Conservation (phyloP, 1,139 yeast species). For the Meyerozyma athensensis region DNA sequence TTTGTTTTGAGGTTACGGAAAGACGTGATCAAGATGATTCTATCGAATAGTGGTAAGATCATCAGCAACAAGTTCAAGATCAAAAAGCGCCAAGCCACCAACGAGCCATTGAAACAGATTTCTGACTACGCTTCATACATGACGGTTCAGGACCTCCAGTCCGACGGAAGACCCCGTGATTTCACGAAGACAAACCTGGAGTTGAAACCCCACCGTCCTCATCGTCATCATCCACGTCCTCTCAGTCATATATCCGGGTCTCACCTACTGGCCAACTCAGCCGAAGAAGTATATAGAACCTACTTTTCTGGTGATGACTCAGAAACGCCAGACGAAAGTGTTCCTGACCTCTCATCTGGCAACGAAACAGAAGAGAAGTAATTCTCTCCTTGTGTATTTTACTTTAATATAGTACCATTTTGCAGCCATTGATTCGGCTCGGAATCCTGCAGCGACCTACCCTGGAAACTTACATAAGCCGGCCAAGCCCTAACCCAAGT, state of each 20-base stretch:
- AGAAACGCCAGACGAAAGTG: not conserved
- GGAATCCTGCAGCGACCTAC: conserved; percentile 1
- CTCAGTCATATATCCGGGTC: not conserved
- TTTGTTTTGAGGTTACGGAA: conserved; percentile 58
- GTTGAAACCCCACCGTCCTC: not conserved
- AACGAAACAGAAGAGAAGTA: not conserved
- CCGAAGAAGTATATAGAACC: not conserved
- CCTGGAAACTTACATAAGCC: conserved; percentile 1
- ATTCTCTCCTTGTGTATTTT: not conserved
- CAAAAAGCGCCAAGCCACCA: conserved; percentile 22
- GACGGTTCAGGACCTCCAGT: conserved; percentile 38
- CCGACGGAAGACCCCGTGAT: conserved; percentile 24
- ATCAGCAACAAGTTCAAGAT: conserved; percentile 68
- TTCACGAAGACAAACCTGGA: conserved; percentile 11
- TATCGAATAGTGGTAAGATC: conserved; percentile 75
- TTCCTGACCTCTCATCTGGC: not conserved
- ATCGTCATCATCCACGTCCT: not conserved
- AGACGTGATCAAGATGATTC: conserved; percentile 62
- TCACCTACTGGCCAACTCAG: too few species aligned
- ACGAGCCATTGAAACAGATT: conserved; percentile 43
- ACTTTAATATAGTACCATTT: not conserved
- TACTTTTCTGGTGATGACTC: not conserved
- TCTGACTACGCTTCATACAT: conserved; percentile 35
- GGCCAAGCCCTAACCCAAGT: conserved; percentile 2
- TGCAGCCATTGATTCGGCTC: not conserved